Evolutionary conservation across 2,329 filamentous ascomycete genomes (phyloP), one percentile per base, ranked within the genome.

Genomic region (Tolypocladium inflatum): DNA sequence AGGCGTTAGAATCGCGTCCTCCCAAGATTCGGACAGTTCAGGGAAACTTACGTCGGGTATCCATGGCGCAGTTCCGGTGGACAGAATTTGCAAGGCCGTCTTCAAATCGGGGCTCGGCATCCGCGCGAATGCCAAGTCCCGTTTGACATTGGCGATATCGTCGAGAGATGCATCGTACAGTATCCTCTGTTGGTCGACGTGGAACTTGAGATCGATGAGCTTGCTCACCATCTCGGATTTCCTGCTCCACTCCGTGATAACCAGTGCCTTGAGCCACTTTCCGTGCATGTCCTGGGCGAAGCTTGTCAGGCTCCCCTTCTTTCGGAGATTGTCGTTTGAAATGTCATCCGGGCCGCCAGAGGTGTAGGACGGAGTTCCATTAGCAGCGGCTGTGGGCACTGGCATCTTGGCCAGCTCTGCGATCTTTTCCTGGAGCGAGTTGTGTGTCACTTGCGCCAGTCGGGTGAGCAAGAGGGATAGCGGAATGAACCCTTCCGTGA

Each of bases 241-340:
- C 67, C 89, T 83, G 69, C 89, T 90, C 94, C 94, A 99, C 73
- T 94, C 88, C 2, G 89, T 86, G 53, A 99, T 86, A 26, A 99
- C 91, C 23, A 97, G 79, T 9, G 92, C 83, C 75, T 99, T 97
- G 70, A 96, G 90, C 79, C 95, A 97, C 75, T 90, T 91, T 37
- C 87, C 85, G 67, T 96, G 87, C 67, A 88, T 84, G 26, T 85
- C 82, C 69, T 93, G 87, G 10, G 89, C 85, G 74, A 94, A 96
- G 50, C 89, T 84, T 59, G 96, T 73, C 56, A 97, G 72, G 41
- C 79, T 74, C 35, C 83, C 74, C 73, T 96, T 97, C 74, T 96
- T 96, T 38, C 81, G 78, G 15, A 89, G 67, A 67, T 90, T 93
- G 60, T 87, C 84, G 43, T 72, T 69, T 1, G 84, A 86, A 23